Base-by-base conservation (phyloP, 306 rosid species). In the Ormosia semicastrata region DNA sequence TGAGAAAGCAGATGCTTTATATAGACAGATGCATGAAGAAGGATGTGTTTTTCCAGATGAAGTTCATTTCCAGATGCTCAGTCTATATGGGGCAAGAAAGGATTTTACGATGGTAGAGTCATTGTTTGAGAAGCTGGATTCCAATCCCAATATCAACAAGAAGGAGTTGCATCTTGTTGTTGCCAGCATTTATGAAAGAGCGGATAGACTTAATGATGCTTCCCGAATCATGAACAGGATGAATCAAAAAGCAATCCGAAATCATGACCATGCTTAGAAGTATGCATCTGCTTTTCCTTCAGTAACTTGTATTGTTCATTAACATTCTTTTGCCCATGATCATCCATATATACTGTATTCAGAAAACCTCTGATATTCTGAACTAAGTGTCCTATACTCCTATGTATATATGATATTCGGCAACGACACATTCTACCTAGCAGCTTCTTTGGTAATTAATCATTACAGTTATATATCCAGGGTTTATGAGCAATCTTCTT, bases 41-140 rank as follows among this genome's bases (percentile, higher is more conserved):
- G 95, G 92, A 68, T 92, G 99, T 82, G 89, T 91, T 81, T 93
- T 93, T 78, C 83, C 92, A 0, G 94, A 95, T 2, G 95, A 93
- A 82, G 97, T 93, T 83, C 98, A 95, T 86, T 93, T 95, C 87
- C 98, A 90, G 86, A 90, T 90, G 96, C 92, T 93, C 29, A 86
- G 93, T 86, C 88, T 95, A 29, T 87, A 88, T 32, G 98, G 97
- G 1, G 97, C 91, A 15, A 89, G 89, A 69, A 85, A 76, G 81
- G 92, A 95, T 86, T 91, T 90, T 73, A 65, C 71, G 73, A 86
- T 67, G 86, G 88, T 91, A 9, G 97, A 91, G 76, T 74, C 86
- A 17, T 75, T 91, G 78, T 95, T 91, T 81, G 89, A 90, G 90
- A 90, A 75, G 80, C 85, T 95, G 59, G 84, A 85, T 82, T 88